A percentile compares a stretch with the other conserved stretches of the same genome.
Evolutionary conservation across 2,329 filamentous ascomycete genomes (phyloP).

Genomic region (Penicillium corylophilum): DNA sequence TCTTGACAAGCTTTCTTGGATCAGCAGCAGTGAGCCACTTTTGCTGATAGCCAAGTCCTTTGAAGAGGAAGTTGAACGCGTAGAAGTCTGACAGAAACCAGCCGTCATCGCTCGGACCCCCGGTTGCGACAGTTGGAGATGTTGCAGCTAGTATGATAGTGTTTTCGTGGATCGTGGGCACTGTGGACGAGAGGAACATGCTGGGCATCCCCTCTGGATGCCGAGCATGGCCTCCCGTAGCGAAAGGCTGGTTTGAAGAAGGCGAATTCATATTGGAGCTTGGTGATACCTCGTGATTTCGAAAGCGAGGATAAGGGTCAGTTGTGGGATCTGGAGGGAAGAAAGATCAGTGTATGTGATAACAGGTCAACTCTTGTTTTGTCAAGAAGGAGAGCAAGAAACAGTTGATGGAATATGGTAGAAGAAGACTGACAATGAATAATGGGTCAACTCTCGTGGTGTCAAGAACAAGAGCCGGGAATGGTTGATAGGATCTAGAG

Average conservation of each 20-base stretch:
- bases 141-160: constrained; percentile 3
- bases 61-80: constrained; percentile 3
- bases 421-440: too few relatives aligned
- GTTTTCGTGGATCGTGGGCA: neutral
- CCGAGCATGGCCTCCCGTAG: neutral
- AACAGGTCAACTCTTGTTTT: too few relatives aligned
- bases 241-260: neutral
- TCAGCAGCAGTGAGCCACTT: constrained; percentile 6
- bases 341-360: too few relatives aligned
- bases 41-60: neutral
- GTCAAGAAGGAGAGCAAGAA: too few relatives aligned
- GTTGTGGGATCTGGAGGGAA: neutral
- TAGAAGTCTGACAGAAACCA: constrained; percentile 11
- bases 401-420: too few relatives aligned
- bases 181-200: neutral
- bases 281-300: neutral
- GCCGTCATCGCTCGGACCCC: neutral
- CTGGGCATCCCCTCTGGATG: neutral
- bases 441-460: too few relatives aligned
- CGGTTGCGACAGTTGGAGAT: neutral
- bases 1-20: neutral
- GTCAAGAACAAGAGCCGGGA: too few relatives aligned
- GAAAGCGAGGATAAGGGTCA: neutral
- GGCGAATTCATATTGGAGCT: neutral
- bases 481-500: too few relatives aligned